phyloP scores from a whole-genome alignment of 2,329 filamentous ascomycete genomes.

The Aureobasidium sp. region DNA sequence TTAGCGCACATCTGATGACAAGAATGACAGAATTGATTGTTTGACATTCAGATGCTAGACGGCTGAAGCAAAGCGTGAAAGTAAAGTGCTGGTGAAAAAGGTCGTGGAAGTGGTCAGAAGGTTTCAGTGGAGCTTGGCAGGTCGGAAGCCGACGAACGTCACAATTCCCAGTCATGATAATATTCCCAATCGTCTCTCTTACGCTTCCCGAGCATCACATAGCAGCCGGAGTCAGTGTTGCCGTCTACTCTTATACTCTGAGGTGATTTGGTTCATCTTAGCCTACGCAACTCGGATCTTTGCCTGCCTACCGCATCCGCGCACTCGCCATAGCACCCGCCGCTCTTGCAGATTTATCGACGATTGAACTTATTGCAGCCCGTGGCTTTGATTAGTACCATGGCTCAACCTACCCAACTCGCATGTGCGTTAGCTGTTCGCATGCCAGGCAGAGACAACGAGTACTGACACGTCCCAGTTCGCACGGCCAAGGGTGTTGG shows the following conservation, averaged over 20 bases:
- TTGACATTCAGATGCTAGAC: not conserved
- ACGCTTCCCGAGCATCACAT: slow-evolving; percentile 8
- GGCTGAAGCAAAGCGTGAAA: not conserved
- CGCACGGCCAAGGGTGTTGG: slow-evolving; percentile 96
- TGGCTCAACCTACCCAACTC: slow-evolving; percentile 90
- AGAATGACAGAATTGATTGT: not conserved
- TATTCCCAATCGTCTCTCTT: not conserved
- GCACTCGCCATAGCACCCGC: not conserved
- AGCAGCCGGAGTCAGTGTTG: slow-evolving; percentile 11
- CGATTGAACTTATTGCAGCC: slow-evolving; percentile 8
- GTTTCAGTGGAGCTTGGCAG: slow-evolving; percentile 1
- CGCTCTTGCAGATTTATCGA: not conserved
- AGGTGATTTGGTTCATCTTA: slow-evolving; percentile 14
- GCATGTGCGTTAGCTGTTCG: slow-evolving; percentile 52
- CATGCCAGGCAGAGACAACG: not conserved
- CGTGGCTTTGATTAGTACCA: slow-evolving; percentile 56
- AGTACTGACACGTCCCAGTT: slow-evolving; percentile 39
- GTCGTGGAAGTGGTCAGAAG: not conserved
- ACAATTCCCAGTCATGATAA: not conserved
- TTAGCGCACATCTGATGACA: not conserved
- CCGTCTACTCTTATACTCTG: slow-evolving; percentile 8
- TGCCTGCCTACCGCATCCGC: slow-evolving; percentile 2
- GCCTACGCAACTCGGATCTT: slow-evolving; percentile 12
- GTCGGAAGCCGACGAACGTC: not conserved
- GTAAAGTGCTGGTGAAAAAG: not conserved